Evolutionary conservation across 2,329 filamentous ascomycete species (phyloP), one percentile per base, ranked within the genome.

Genomic region (Endocalyx cinctus): DNA sequence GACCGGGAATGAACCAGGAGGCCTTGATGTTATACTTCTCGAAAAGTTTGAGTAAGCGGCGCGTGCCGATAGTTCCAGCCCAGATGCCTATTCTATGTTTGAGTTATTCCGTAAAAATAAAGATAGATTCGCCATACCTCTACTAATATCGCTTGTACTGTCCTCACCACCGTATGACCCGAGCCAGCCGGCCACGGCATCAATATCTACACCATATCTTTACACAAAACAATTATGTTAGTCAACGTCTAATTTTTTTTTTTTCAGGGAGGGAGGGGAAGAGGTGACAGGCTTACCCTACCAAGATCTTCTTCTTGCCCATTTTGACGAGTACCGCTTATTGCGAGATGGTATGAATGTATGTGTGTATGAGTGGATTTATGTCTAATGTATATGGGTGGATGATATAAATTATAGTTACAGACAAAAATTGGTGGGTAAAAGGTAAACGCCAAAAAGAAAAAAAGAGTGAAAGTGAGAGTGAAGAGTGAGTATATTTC

Each of bases 151-250:
- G 49, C 72, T 83, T 2, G 74, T 77, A 6, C 74, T 81, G 51
- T 87, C 82, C 55, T 87, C 74, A 23, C 84, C 82, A 12, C 80
- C 80, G 48, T 88, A 87, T 0, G 77, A 83, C 1, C 83, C 83
- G 1, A 87, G 65, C 84, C 83, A 87, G 7, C 83, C 82, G 2
- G 82, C 76, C 2, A 87, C 79, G n/a, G 82, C 82, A 43, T 87
- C 82, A 17, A 87, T 79, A 41, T 87, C 83, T 16, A 87, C 78
- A 3, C 81, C 79, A 47, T 84, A 85, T 45, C 73, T 67, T n/a
- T n/a, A n/a, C n/a, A n/a, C n/a, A n/a, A n/a, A n/a, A n/a, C n/a
- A n/a, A n/a, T n/a, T n/a, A n/a, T n/a, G n/a, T n/a, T n/a, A n/a
- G n/a, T n/a, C n/a, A n/a, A n/a, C n/a, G n/a, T n/a, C n/a, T n/a